Conservation (phyloP, 140 eudicot genomes). For the Oenanthe javanica region DNA sequence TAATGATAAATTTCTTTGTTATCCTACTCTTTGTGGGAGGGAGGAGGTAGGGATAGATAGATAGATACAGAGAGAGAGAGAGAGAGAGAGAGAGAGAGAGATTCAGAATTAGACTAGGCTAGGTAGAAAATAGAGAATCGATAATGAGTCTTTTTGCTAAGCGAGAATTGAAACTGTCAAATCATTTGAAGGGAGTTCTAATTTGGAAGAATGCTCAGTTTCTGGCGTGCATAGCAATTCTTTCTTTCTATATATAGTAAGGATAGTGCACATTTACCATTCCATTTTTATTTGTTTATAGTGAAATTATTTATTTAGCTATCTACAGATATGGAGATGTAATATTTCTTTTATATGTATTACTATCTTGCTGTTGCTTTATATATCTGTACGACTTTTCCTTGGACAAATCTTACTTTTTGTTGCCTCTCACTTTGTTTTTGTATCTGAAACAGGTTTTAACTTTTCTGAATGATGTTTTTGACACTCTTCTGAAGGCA, state of each 20-base stretch:
- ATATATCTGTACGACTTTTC: not conserved
- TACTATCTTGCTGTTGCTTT: not conserved
- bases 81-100: not conserved
- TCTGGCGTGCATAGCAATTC: not conserved
- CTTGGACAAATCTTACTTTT: not conserved
- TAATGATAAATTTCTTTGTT: slow-evolving; percentile 12
- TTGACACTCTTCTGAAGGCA: slow-evolving; percentile 79
- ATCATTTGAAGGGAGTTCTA: not conserved
- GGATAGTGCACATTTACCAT: not conserved
- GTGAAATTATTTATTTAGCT: not conserved
- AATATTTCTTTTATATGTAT: not conserved
- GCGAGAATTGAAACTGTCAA: not conserved
- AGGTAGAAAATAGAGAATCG: too few relatives aligned
- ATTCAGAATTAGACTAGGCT: not conserved
- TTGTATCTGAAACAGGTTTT: slow-evolving; percentile 49
- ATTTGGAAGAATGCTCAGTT: too few relatives aligned
- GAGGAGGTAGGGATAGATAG: too few relatives aligned
- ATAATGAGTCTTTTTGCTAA: not conserved
- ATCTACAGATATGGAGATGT: not conserved
- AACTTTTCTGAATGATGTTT: slow-evolving; percentile 59
- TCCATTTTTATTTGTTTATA: not conserved
- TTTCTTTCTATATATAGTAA: not conserved
- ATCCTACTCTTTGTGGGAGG: not conserved
- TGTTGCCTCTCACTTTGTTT: slow-evolving; percentile 15
- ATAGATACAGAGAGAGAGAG: too few relatives aligned